These are phyloP conservation scores for Hordeum pubiflorum DNA, from an alignment of 202 grass and related monocot genomes.

Conservation along the genomic window DNA sequence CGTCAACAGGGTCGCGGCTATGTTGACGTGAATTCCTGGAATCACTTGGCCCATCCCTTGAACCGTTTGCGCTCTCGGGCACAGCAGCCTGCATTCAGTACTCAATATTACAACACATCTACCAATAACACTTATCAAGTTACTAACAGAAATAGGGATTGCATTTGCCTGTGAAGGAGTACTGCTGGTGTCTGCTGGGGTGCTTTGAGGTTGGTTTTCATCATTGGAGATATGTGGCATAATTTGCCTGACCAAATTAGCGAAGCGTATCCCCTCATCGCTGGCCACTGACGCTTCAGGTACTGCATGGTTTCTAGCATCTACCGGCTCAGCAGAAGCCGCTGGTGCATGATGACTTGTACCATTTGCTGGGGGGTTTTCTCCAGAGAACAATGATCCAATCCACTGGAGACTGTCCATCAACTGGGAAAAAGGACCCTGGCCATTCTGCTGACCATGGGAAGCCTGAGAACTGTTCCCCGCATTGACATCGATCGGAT, in stretches of 20 bases:
- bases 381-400: constrained; percentile 42
- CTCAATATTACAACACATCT: constrained; percentile 15
- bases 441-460: constrained; percentile 34
- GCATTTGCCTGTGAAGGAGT: constrained; percentile 47
- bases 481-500: constrained; percentile 2
- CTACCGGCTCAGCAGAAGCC: constrained; percentile 31
- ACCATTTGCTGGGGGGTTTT: constrained; percentile 29
- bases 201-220: constrained; percentile 36
- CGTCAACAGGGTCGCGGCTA: constrained; percentile 47
- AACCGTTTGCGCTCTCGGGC: constrained; percentile 28
- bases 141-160: constrained; percentile 19
- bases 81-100: constrained; percentile 33
- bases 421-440: constrained; percentile 42
- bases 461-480: constrained; percentile 30
- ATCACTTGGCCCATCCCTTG: constrained; percentile 42
- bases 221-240: constrained; percentile 77
- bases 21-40: constrained; percentile 41
- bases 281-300: constrained; percentile 37
- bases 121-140: background rate
- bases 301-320: constrained; percentile 24
- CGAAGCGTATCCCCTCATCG: constrained; percentile 69
- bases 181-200: constrained; percentile 12
- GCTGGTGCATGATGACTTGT: constrained; percentile 36
- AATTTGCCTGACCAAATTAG: constrained; percentile 66
- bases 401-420: constrained; percentile 39